Evolutionary conservation across 176 grass and related monocot genomes (phyloP).

Genomic region (Hsuehochloa calcarea): DNA sequence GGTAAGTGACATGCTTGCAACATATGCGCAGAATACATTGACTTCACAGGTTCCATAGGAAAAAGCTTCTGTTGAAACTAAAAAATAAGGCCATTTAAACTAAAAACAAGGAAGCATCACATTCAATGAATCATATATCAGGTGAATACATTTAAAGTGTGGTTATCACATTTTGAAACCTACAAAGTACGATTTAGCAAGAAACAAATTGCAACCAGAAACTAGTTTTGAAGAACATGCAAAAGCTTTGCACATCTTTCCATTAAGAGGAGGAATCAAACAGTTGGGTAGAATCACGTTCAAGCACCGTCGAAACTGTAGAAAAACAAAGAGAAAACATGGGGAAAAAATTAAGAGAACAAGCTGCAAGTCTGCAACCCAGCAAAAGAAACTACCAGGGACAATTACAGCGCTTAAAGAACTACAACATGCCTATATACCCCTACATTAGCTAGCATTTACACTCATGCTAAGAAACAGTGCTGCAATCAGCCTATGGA

Average conservation of each 20-base stretch:
- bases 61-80: constrained; percentile 35
- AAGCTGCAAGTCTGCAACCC: background rate
- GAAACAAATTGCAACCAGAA: background rate
- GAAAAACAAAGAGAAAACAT: background rate
- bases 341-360: background rate
- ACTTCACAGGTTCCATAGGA: constrained; percentile 31
- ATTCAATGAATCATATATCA: background rate
- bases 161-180: background rate
- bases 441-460: background rate
- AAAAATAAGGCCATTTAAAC: constrained; percentile 34
- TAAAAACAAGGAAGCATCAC: constrained; percentile 40
- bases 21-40: constrained; percentile 19
- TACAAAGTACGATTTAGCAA: background rate
- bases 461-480: background rate
- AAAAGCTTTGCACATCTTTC: background rate
- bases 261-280: background rate
- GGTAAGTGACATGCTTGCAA: constrained; percentile 41
- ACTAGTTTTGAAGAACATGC: background rate
- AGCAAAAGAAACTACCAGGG: background rate
- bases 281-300: background rate
- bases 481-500: background rate
- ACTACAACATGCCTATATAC: background rate
- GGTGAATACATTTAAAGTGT: background rate
- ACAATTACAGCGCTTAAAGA: background rate
- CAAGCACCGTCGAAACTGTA: background rate